These are phyloP conservation scores for Ascochyta rabiei DNA, from an alignment of 2,329 filamentous ascomycete genomes.

Conservation along the genomic window DNA sequence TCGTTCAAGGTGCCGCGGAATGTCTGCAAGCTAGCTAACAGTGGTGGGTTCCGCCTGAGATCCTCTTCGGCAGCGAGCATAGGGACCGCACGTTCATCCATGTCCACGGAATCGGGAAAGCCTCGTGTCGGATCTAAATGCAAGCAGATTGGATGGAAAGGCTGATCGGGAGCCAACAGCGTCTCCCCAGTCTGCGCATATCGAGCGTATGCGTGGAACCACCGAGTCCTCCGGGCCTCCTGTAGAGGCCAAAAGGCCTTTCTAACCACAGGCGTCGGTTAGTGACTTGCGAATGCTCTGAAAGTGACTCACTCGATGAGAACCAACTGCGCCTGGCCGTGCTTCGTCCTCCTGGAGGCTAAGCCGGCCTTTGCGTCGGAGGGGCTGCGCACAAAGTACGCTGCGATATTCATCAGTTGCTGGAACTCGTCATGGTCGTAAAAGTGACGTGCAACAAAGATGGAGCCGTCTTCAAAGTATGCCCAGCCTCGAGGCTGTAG, in stretches of 20 bases:
- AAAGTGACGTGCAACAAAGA: conserved; percentile 19
- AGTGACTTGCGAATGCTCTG: neutral
- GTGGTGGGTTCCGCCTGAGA: neutral
- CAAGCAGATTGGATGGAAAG: neutral
- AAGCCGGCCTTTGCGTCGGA: neutral
- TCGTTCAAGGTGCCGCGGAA: conserved; percentile 31
- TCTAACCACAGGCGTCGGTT: neutral
- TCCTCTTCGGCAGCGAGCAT: neutral
- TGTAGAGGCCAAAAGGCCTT: neutral
- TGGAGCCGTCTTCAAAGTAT: conserved; percentile 33
- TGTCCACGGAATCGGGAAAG: neutral
- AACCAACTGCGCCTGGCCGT: neutral
- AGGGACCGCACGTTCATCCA: neutral
- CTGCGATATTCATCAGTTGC: conserved; percentile 21
- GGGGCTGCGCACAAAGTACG: conserved; percentile 18
- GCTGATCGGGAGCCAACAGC: neutral
- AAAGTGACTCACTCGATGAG: neutral
- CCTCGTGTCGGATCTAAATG: neutral
- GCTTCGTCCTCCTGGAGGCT: neutral
- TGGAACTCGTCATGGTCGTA: conserved; percentile 24
- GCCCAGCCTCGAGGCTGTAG: conserved; percentile 17
- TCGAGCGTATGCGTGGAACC: neutral
- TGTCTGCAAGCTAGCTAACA: conserved; percentile 13
- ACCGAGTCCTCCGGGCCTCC: neutral
- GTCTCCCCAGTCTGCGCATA: neutral